A percentile compares a stretch with the other conserved stretches of the same genome.
Conservation (phyloP, 768 basidiomycete genomes). For the Pisolithus sp. region DNA sequence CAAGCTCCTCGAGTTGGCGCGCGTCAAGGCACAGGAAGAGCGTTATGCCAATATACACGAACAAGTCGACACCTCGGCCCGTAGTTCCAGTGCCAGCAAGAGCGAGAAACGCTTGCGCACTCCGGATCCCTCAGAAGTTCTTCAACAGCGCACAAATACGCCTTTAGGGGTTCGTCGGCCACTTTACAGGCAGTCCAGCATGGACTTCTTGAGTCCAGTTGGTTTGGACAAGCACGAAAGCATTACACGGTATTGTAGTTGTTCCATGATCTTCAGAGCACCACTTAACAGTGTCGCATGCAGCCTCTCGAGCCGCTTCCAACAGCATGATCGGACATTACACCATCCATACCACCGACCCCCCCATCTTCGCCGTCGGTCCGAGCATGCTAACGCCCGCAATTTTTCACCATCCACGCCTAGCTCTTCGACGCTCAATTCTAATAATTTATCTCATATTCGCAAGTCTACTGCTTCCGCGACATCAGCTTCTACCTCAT, state of each 20-base stretch:
- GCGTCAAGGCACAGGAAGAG: constrained; percentile 51
- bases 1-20: constrained; percentile 77
- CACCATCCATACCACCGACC: constrained; percentile 56
- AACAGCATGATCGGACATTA: constrained; percentile 53
- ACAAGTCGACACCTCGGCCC: background rate
- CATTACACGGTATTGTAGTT: constrained; percentile 54
- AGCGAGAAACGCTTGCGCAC: constrained; percentile 12
- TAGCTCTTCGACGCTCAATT: constrained; percentile 58
- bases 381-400: constrained; percentile 14
- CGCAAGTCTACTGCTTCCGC: constrained; percentile 27
- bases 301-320: constrained; percentile 63
- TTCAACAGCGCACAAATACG: constrained; percentile 45
- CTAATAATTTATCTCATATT: constrained; percentile 26
- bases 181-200: constrained; percentile 76
- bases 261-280: background rate
- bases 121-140: constrained; percentile 32
- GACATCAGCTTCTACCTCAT: constrained; percentile 25
- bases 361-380: constrained; percentile 20
- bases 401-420: constrained; percentile 44
- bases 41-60: background rate
- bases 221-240: constrained; percentile 40
- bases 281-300: constrained; percentile 5
- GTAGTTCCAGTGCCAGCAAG: constrained; percentile 1
- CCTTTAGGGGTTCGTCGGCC: constrained; percentile 42
- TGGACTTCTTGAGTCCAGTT: constrained; percentile 70